Conservation (phyloP, 1,284 basidiomycete species). For the Vanrija sp. region DNA sequence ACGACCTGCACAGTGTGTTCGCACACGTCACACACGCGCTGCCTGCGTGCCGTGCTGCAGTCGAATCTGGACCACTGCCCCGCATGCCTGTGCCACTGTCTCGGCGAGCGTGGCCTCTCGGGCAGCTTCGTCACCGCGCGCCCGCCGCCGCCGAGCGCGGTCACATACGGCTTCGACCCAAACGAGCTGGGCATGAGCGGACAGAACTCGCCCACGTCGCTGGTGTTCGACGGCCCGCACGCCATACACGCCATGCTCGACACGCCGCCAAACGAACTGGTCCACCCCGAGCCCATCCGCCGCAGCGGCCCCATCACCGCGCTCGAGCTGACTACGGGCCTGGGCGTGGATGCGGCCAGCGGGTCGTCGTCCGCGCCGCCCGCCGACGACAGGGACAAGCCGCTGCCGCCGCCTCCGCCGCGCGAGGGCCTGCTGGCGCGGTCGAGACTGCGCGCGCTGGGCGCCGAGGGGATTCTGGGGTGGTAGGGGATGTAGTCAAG, state of each 20-base stretch:
- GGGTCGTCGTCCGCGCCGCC: neutral
- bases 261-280: neutral
- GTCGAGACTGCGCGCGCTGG: slow-evolving; percentile 3
- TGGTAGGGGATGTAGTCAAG: neutral
- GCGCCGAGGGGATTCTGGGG: slow-evolving; percentile 1
- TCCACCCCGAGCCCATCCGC: neutral
- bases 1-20: slow-evolving; percentile 62
- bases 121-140: slow-evolving; percentile 11
- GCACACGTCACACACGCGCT: slow-evolving; percentile 64
- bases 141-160: neutral
- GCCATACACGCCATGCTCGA: neutral
- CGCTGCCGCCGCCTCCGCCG: neutral
- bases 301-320: neutral
- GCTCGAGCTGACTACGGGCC: neutral
- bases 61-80: slow-evolving; percentile 26
- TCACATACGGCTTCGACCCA: slow-evolving; percentile 3
- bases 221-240: neutral
- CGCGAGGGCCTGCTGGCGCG: slow-evolving; percentile 8
- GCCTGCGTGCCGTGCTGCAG: slow-evolving; percentile 35
- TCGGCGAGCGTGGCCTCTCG: slow-evolving; percentile 17
- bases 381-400: neutral
- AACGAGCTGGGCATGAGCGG: neutral
- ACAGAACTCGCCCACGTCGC: neutral
- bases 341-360: neutral
- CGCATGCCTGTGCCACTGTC: slow-evolving; percentile 36